Evolutionary conservation across 257 asterid genomes (phyloP).

Genomic region (Prunella vulgaris): DNA sequence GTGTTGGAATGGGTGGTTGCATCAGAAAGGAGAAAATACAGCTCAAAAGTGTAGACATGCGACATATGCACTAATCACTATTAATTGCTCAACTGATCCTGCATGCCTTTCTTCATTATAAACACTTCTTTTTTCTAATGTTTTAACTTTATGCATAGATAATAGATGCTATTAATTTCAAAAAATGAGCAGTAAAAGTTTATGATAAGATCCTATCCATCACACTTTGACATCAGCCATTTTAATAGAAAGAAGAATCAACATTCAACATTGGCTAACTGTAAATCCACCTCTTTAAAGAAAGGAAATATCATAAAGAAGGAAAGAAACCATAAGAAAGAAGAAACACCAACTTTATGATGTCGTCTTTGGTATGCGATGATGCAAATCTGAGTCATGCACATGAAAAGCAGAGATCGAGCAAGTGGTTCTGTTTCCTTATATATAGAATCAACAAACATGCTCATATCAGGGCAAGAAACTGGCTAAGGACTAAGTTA

Average conservation of each 20-base stretch:
- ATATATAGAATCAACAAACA: slow-evolving; percentile 6
- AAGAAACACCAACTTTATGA: slow-evolving; percentile 18
- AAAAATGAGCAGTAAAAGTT: neutral
- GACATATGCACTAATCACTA: too few relatives aligned
- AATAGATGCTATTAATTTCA: neutral
- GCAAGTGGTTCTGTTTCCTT: neutral
- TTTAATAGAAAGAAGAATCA: neutral
- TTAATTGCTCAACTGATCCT: too few relatives aligned
- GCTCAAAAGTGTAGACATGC: too few relatives aligned
- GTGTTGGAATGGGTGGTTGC: too few relatives aligned
- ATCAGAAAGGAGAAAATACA: too few relatives aligned
- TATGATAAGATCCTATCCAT: neutral
- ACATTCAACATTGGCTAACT: neutral
- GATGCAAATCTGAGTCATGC: slow-evolving; percentile 22
- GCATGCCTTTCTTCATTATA: too few relatives aligned
- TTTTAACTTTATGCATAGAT: neutral
- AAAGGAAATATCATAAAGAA: neutral
- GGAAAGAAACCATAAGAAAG: neutral
- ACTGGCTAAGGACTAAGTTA: neutral
- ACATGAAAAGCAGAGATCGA: neutral
- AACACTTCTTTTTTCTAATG: too few relatives aligned
- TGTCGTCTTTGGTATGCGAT: neutral
- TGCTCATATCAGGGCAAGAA: slow-evolving; percentile 3
- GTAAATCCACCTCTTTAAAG: slow-evolving; percentile 5
- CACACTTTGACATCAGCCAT: neutral